Base-by-base conservation (phyloP, 495 filamentous ascomycete species). In the Cercophora newfieldiana region DNA sequence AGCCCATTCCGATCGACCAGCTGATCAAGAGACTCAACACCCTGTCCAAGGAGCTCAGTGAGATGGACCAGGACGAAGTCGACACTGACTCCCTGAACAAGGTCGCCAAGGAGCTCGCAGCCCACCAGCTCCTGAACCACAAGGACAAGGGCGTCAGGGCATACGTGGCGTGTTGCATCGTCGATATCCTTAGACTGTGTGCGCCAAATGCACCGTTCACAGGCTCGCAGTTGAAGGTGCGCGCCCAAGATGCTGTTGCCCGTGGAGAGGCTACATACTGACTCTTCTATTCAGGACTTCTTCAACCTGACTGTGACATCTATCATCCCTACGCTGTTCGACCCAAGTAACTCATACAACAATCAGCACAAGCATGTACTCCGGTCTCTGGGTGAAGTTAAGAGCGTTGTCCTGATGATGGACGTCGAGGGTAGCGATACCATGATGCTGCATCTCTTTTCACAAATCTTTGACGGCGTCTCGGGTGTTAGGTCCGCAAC, bases 161-260 rank as follows among this genome's bases (percentile, higher is more conserved):
- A 19, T 96, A 89, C 82, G 87, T 90, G 48, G 89, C 92, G 14
- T 91, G 91, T 73, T 97, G 93, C 74, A 82, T 98, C 69, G 93
- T 97, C 49, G 96, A 99, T 75, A 91, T 99, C 62, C 86, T 99
- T 76, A 87, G 91, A 70, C 82, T 99, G 28, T 97, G 93, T 80
- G 95, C 95, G 30, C 95, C 95, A 4, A 89, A 98, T 85, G 95
- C 95, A 77, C 95, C 95, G 12, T 98, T 96, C 78, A 97, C 92
- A 10, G 87, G 83, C 29, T 85, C 88, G 58, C 94, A 98, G 78
- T 82, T 99, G 29, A 97, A 95, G 90, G 94, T 96, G 59, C 24
- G 76, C 63, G 65, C 18, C 37, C 50, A 7, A 59, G 1, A 57
- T 16, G 2, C 22, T 28, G 7, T 51, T 18, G 60, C 18, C 44